These are phyloP conservation scores for Trametes sanguinea DNA, from an alignment of 768 basidiomycete genomes.

Conservation along the genomic window DNA sequence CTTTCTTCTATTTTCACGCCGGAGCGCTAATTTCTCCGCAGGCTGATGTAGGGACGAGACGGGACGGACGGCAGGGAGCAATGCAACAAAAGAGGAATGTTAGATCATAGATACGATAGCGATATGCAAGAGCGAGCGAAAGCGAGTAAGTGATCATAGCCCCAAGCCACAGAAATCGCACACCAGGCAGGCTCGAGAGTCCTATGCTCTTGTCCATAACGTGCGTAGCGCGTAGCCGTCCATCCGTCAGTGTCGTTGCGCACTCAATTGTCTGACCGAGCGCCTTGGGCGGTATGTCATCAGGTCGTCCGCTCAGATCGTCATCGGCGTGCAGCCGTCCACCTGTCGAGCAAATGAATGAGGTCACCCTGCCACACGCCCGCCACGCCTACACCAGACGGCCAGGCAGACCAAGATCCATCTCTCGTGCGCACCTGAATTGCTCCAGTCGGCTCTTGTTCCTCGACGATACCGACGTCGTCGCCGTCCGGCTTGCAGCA, in stretches of 20 bases:
- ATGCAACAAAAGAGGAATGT: not conserved
- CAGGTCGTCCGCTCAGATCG: not conserved
- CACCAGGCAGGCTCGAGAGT: not conserved
- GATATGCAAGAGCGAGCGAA: slow-evolving; percentile 11
- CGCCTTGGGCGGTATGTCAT: slow-evolving; percentile 2
- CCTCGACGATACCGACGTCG: slow-evolving; percentile 13
- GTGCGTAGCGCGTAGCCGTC: not conserved
- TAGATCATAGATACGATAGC: slow-evolving; percentile 17
- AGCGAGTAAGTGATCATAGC: not conserved
- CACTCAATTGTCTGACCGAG: not conserved
- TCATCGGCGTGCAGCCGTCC: slow-evolving; percentile 20
- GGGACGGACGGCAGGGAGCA: too few relatives aligned
- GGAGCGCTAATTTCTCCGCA: too few relatives aligned
- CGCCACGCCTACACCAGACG: not conserved
- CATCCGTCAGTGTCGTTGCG: not conserved
- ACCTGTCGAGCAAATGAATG: slow-evolving; percentile 9
- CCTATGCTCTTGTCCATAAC: not conserved
- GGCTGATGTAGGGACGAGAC: too few relatives aligned
- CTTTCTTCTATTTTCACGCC: too few relatives aligned
- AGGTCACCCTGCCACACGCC: not conserved
- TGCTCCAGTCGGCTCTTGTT: slow-evolving; percentile 26
- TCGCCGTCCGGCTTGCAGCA: not conserved
- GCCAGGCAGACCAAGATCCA: not conserved
- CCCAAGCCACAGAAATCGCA: not conserved
- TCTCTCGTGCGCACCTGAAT: slow-evolving; percentile 32